A percentile compares a stretch with the other conserved stretches of the same genome.
phyloP scores from a whole-genome alignment of 1,284 basidiomycete genomes.

The Xerocomus amazonicus region DNA sequence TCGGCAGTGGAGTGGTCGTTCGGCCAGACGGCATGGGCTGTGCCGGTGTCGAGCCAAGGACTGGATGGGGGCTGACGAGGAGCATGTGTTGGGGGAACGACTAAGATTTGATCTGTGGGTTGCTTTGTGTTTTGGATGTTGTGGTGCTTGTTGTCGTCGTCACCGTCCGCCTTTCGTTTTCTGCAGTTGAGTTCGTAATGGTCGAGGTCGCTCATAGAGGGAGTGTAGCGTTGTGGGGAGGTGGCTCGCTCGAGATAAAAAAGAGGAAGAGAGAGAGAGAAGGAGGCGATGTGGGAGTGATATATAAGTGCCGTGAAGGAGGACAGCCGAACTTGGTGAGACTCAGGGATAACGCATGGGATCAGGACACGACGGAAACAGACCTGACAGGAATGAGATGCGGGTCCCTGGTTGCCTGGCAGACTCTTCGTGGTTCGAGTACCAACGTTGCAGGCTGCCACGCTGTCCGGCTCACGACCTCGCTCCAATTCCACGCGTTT shows the following conservation, averaged over 20 bases:
- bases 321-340: conserved; percentile 15
- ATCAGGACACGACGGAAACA: conserved; percentile 28
- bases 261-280: conserved; percentile 1
- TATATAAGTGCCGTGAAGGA: conserved; percentile 10
- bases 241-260: conserved; percentile 11
- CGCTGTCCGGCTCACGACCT: conserved; percentile 31
- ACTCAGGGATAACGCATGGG: conserved; percentile 34
- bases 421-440: conserved; percentile 23
- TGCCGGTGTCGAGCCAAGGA: conserved; percentile 31
- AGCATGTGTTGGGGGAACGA: conserved; percentile 16
- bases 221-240: neutral
- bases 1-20: conserved; percentile 22
- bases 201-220: conserved; percentile 31
- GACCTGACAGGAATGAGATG: conserved; percentile 17
- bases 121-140: too few relatives aligned
- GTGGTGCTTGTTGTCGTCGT: conserved; percentile 21
- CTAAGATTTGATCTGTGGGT: conserved; percentile 2
- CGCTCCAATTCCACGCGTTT: conserved; percentile 22
- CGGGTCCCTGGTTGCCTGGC: conserved; percentile 32
- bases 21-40: conserved; percentile 30
- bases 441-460: conserved; percentile 32
- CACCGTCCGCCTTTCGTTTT: conserved; percentile 32
- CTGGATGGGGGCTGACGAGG: conserved; percentile 30
- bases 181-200: conserved; percentile 33
- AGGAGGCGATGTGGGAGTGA: too few relatives aligned